A percentile compares a stretch with the other conserved stretches of the same genome.
Evolutionary conservation across 106 monocot species (phyloP).

Genomic region (Acanthochlamys bracteata): DNA sequence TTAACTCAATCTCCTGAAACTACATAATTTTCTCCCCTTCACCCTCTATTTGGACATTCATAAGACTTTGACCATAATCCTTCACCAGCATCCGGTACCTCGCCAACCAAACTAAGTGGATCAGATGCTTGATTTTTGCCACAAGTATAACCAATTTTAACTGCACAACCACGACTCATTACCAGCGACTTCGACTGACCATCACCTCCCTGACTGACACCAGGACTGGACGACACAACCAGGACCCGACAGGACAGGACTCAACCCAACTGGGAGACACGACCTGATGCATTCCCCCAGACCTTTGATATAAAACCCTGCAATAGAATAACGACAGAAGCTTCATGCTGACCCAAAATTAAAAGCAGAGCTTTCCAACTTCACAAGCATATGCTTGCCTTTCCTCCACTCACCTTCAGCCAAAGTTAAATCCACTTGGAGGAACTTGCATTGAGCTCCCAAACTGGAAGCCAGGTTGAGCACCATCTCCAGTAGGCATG

Average conservation of each 20-base stretch:
- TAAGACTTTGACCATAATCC: background rate
- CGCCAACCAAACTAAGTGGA: background rate
- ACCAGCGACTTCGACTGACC: background rate
- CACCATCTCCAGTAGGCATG: slow-evolving; percentile 19
- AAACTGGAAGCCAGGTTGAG: slow-evolving; percentile 15
- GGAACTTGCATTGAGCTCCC: slow-evolving; percentile 4
- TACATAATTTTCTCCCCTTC: background rate
- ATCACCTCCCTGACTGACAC: slow-evolving; percentile 1
- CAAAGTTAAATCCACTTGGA: slow-evolving; percentile 17
- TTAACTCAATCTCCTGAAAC: background rate
- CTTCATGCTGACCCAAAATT: background rate
- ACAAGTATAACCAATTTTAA: background rate
- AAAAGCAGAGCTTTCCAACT: background rate
- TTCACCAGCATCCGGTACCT: background rate
- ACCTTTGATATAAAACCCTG: background rate
- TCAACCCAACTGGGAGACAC: background rate
- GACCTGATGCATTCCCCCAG: background rate
- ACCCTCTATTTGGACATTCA: background rate
- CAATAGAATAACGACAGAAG: background rate
- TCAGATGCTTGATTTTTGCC: background rate
- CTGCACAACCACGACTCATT: background rate
- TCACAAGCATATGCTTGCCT: background rate
- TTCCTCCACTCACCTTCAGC: slow-evolving; percentile 7
- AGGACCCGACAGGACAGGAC: slow-evolving; percentile 6
- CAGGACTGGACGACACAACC: slow-evolving; percentile 7